Conservation (phyloP, 352 stramenopile species). For the Phytophthora pinifolia region DNA sequence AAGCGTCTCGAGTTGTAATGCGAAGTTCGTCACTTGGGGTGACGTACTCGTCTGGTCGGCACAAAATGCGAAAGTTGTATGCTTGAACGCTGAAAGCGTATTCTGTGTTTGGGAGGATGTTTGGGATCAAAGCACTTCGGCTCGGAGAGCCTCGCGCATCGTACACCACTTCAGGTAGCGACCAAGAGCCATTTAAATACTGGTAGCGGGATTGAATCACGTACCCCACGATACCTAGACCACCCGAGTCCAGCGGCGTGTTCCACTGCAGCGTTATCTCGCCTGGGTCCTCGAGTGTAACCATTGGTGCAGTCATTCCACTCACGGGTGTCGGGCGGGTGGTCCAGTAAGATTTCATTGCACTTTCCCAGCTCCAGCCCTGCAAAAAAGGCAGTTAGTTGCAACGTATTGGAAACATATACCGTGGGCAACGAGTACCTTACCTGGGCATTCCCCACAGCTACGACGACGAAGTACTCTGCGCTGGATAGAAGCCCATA, state of each 20-base stretch:
- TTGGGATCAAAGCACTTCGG: constrained; percentile 26
- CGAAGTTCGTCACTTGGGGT: constrained; percentile 33
- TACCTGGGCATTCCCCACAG: constrained; percentile 22
- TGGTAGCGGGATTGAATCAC: constrained; percentile 27
- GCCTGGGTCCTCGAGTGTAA: constrained; percentile 44
- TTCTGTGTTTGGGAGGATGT: constrained; percentile 36
- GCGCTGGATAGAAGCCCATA: constrained; percentile 36
- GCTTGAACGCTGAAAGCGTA: constrained; percentile 51
- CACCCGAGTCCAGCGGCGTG: constrained; percentile 42
- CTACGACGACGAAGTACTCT: constrained; percentile 36
- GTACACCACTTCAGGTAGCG: constrained; percentile 32
- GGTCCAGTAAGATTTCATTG: constrained; percentile 31
- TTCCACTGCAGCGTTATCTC: constrained; percentile 47
- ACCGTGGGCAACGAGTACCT: neutral
- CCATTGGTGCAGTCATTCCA: constrained; percentile 26
- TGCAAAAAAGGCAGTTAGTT: constrained; percentile 21
- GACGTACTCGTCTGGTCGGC: constrained; percentile 28
- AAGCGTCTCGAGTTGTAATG: constrained; percentile 37
- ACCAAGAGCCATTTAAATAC: constrained; percentile 38
- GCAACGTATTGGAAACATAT: neutral
- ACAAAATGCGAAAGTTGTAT: constrained; percentile 52
- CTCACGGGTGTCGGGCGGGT: constrained; percentile 29
- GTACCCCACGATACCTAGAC: constrained; percentile 49
- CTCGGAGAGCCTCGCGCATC: constrained; percentile 31
- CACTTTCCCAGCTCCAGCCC: constrained; percentile 36